Conservation (phyloP, 75 land plant species). For the Cunninghamia lanceolata region DNA sequence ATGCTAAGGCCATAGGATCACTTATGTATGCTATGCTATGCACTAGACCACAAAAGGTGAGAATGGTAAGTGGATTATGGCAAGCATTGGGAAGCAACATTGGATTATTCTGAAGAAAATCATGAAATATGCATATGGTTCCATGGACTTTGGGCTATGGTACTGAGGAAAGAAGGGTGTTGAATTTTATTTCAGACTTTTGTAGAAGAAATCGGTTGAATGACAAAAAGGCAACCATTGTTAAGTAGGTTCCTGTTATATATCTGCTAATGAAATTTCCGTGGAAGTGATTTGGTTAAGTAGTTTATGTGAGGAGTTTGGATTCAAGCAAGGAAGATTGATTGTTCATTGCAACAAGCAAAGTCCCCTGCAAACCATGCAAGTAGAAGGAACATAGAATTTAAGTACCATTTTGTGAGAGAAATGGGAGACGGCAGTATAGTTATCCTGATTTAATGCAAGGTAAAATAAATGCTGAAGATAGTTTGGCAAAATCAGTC, state of each 20-base stretch:
- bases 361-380: too few species aligned
- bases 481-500: not conserved
- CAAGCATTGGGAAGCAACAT: not conserved
- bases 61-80: not conserved
- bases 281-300: not conserved
- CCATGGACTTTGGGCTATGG: not conserved
- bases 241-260: not conserved
- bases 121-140: not conserved
- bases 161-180: not conserved
- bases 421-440: not conserved
- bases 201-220: not conserved
- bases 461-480: not conserved
- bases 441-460: not conserved
- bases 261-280: not conserved
- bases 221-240: not conserved
- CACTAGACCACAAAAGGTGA: conserved; percentile 13
- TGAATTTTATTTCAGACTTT: not conserved
- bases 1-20: conserved; percentile 3
- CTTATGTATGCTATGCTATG: conserved; percentile 20
- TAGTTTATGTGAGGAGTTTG: not conserved
- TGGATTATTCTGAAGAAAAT: not conserved
- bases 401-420: not conserved
- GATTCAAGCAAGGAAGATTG: not conserved
- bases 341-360: too few species aligned
- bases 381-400: not conserved